Conservation (phyloP, 805 yeast species). For the Lachancea thermotolerans region DNA sequence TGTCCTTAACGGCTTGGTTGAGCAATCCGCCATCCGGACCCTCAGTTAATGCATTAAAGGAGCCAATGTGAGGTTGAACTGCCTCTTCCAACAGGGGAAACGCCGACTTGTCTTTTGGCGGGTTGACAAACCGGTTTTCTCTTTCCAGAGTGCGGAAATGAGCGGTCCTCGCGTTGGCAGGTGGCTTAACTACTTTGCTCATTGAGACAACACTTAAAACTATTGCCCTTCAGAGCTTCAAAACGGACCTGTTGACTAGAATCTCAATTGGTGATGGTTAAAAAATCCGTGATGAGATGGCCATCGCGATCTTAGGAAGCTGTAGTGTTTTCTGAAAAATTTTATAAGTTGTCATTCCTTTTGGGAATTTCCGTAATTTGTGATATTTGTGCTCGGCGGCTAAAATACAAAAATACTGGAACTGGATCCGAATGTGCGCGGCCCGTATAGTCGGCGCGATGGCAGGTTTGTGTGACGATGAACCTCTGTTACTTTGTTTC, state of each 20-base stretch:
- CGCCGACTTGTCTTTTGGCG: constrained; percentile 80
- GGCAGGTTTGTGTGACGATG: too few relatives aligned
- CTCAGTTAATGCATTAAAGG: constrained; percentile 90
- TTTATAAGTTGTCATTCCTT: constrained; percentile 1
- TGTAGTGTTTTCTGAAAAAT: constrained; percentile 3
- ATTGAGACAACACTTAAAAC: constrained; percentile 9
- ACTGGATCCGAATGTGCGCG: too few relatives aligned
- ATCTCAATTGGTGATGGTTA: not conserved
- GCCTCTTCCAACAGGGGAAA: constrained; percentile 83
- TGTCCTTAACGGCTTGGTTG: constrained; percentile 79
- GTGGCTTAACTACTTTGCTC: constrained; percentile 30
- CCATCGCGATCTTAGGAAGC: not conserved
- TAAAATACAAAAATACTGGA: not conserved
- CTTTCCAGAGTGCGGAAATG: constrained; percentile 71
- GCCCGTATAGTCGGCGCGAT: too few relatives aligned
- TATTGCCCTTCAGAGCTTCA: not conserved
- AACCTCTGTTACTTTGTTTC: too few relatives aligned
- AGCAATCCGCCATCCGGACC: constrained; percentile 82
- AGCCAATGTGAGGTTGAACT: constrained; percentile 90
- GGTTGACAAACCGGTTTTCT: constrained; percentile 76
- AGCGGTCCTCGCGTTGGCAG: constrained; percentile 34
- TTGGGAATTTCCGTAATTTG: not conserved
- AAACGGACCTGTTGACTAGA: not conserved
- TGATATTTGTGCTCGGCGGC: constrained; percentile 3
- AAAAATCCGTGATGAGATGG: not conserved